Evolutionary conservation across 192 early-diverging fungal genomes (phyloP), one percentile per base, ranked within the genome.

Genomic region (Podila epigama): DNA sequence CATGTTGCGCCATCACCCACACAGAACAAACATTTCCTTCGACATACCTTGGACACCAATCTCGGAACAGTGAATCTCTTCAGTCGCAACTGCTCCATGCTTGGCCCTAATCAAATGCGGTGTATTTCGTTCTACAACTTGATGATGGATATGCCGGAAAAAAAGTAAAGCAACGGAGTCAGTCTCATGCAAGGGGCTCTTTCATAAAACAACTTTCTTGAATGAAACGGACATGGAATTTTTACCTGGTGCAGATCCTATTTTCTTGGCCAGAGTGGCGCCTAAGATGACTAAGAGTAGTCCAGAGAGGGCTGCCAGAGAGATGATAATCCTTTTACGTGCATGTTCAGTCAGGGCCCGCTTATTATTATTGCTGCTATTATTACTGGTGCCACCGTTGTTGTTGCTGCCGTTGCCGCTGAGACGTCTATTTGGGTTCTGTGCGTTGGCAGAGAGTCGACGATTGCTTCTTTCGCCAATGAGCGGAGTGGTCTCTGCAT

Each of bases 61-160:
- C 39, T 81, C 67, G 10, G 92, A 93, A 77, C 92, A 93, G 52
- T 83, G 80, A 51, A 84, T 81, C 61, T 86, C 84, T 48, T 93
- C 92, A 10, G 88, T 83, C 29, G 92, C 90, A 9, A 93, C 90
- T 2, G 88, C 91, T 20, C 91, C 92, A 41, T 82, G 29, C 44
- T 81, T 81, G 31, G 82, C 86, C 52, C 67, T 69, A 29, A 85
- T 69, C 18, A 83, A 44, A 18, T 35, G 18, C 3, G 73, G 73
- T 10, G 53, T 50, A n/a, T 68, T 75, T 57, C 56, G 62, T 31
- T 75, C 65, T 2, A 68, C 52, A 4, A 32, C 71, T 75, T 18
- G 32, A 16, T 48, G 54, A n/a, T 42, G n/a, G 27, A 18, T 27
- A 31, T 18, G 2, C 39, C 31, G 41, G 16, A 59, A 59, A 8